Evolutionary conservation across 495 filamentous ascomycete genomes (phyloP).

Genomic region (Penicillium chermesinum): DNA sequence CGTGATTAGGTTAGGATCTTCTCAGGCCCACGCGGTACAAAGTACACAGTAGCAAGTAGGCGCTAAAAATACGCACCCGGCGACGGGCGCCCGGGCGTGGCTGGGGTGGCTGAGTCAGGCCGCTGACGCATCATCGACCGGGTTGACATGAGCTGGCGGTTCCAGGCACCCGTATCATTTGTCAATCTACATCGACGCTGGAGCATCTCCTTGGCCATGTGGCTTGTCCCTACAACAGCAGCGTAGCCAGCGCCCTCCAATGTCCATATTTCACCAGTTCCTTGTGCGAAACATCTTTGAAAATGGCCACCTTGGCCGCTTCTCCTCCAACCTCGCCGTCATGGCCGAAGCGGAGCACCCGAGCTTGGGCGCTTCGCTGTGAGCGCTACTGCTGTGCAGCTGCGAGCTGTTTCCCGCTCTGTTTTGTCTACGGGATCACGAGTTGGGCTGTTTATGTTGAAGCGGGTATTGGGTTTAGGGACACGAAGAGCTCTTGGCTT

Average conservation of each 20-base stretch:
- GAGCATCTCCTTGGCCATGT: conserved; percentile 6
- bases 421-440: conserved; percentile 82
- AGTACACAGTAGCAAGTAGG: too few species aligned
- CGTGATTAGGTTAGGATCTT: too few species aligned
- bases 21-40: too few species aligned
- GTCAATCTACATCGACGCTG: neutral
- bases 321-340: conserved; percentile 44
- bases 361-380: conserved; percentile 64
- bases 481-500: conserved; percentile 56
- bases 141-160: too few species aligned
- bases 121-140: too few species aligned
- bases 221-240: conserved; percentile 4
- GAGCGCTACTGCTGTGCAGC: conserved; percentile 80
- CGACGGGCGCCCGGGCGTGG: neutral
- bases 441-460: conserved; percentile 90
- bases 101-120: conserved; percentile 18
- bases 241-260: conserved; percentile 1
- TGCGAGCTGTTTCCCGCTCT: conserved; percentile 79
- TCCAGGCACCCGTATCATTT: too few species aligned
- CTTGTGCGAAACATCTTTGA: conserved; percentile 12
- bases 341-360: conserved; percentile 45
- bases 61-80: conserved; percentile 10
- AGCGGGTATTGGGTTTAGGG: conserved; percentile 62
- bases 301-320: conserved; percentile 40
- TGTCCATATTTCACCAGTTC: conserved; percentile 10